Evolutionary conservation across 139 green algal genomes (phyloP).

Genomic region (Chlorella ohadii): DNA sequence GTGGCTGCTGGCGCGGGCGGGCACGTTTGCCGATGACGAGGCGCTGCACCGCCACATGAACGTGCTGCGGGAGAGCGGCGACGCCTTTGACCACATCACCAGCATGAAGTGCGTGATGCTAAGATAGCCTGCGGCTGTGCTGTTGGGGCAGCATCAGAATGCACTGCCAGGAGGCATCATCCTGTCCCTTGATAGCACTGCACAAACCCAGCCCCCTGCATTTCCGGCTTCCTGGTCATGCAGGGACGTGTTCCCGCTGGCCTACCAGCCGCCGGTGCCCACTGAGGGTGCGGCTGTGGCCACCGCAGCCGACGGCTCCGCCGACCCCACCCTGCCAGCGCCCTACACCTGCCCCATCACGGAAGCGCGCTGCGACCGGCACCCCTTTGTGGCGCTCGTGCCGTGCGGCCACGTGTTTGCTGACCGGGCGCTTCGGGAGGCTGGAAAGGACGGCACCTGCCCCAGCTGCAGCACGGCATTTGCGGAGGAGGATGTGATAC

Average conservation of each 20-base stretch:
- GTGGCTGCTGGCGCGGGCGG: slow-evolving; percentile 48
- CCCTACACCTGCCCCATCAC: slow-evolving; percentile 47
- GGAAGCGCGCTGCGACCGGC: slow-evolving; percentile 29
- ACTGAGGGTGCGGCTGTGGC: neutral
- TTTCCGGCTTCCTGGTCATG: neutral
- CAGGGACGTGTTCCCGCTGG: slow-evolving; percentile 59
- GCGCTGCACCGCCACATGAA: slow-evolving; percentile 49
- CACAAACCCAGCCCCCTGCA: no score
- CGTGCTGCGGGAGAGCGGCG: slow-evolving; percentile 29
- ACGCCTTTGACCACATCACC: slow-evolving; percentile 48
- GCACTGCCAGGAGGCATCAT: neutral
- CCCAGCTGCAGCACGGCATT: neutral
- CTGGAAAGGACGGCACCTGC: neutral
- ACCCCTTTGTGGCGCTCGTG: slow-evolving; percentile 41
- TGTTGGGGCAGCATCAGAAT: neutral
- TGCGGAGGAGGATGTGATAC: slow-evolving; percentile 1
- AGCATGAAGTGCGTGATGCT: slow-evolving; percentile 2
- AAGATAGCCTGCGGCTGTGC: no score
- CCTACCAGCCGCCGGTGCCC: neutral
- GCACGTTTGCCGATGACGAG: slow-evolving; percentile 33
- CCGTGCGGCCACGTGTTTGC: slow-evolving; percentile 45
- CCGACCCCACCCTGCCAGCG: neutral
- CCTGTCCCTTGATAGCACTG: no score
- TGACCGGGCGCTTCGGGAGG: slow-evolving; percentile 30
- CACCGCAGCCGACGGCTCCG: slow-evolving; percentile 1